Evolutionary conservation across 345 rosid genomes (phyloP), one percentile per base, ranked within the genome.

Genomic region (Lenwebbia sp.): DNA sequence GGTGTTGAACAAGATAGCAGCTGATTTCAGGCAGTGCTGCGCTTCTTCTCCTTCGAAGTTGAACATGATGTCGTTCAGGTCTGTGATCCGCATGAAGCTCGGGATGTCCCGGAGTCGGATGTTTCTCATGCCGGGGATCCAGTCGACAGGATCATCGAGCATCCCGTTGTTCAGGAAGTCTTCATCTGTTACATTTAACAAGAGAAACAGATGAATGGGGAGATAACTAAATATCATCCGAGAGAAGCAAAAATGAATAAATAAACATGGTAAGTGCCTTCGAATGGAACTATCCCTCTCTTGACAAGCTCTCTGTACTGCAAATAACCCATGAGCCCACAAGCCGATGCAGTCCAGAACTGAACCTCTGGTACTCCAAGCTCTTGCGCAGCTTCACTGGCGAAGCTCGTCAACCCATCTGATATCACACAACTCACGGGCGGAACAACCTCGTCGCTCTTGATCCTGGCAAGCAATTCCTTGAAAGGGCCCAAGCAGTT

Each of bases 1-100:
- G 37, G 92, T 86, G 90, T 91, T 90, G 54, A 92, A 86, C 53
- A 92, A 62, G 70, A 91, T 86, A 40, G 92, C 82, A 8, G 90
- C 76, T 3, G 90, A 86, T 37, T 87, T 87, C 86, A 88, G 74
- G 83, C 84, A 83, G 82, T 86, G 82, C 49, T 89, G 82, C 23
- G 88, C 75, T 56, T 87, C 91, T 41, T 37, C 26, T 23, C 81
- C 44, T 57, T 25, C 0, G 56, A 76, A 91, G 84, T 90, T 83
- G 10, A 86, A 89, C 90, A 90, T 75, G 28, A 85, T 14, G 30
- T 90, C 92, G 30, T 90, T 78, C 0, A 33, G 74, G 51, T 91
- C 83, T 0, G 87, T 88, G 13, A 87, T 85, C 40, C 89, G 82
- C n/a, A 89, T 86, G 50, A 86, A 90, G 83, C 75, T 86, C 1